phyloP scores from a whole-genome alignment of 129 eudicot species.

The Arctium lappa region DNA sequence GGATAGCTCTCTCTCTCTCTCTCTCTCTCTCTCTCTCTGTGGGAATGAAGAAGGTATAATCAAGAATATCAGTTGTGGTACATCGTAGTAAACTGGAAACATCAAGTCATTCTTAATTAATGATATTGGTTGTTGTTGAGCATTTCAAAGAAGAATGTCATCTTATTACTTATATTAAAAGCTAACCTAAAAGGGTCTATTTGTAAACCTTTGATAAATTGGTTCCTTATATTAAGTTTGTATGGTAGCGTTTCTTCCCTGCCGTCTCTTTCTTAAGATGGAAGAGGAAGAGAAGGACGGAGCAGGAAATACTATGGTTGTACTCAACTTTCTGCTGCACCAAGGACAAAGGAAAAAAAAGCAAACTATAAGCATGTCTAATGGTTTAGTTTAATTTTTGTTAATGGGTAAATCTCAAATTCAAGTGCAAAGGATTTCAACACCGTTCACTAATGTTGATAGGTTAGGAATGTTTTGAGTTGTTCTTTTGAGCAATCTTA shows the following conservation, averaged over 20 bases:
- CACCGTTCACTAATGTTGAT: not conserved
- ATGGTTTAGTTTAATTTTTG: not conserved
- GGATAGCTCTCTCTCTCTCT: not conserved
- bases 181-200: not conserved
- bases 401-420: not conserved
- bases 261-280: not conserved
- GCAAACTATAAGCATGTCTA: not conserved
- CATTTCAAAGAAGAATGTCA: not conserved
- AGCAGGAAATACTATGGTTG: not conserved
- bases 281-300: not conserved
- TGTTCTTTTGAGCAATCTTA: not conserved
- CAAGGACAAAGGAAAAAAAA: not conserved
- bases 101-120: not conserved
- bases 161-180: no score
- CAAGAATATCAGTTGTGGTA: not conserved
- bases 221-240: not conserved
- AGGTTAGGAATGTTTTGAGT: not conserved
- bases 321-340: not conserved
- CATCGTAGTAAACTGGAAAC: not conserved
- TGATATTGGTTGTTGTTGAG: not conserved
- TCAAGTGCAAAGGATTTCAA: not conserved
- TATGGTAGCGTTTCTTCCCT: not conserved
- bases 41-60: not conserved
- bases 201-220: not conserved
- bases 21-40: not conserved